Percentiles rank a stretch among this genome's conserved stretches.
phyloP scores from a whole-genome alignment of 305 asterid species.

The Fraxinus latifolia region DNA sequence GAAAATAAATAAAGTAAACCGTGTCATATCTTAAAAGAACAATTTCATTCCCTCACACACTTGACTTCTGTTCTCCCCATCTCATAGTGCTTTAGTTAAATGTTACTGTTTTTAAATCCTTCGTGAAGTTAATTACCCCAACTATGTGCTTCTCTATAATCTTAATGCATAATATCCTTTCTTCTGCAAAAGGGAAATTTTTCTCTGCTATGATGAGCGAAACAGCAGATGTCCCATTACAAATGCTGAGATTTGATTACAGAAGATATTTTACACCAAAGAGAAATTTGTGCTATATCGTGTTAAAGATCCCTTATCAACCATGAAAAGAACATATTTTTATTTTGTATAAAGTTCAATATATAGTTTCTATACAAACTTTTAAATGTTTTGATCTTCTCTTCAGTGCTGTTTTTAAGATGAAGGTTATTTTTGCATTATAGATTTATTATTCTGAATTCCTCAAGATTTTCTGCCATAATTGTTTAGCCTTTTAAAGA shows the following conservation, averaged over 20 bases:
- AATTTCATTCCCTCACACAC: not conserved
- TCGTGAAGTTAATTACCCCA: not conserved
- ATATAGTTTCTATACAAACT: not conserved
- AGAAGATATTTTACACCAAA: not conserved
- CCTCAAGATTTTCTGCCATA: constrained; percentile 2
- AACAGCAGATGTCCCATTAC: not conserved
- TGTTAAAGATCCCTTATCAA: not conserved
- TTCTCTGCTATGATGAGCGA: not conserved
- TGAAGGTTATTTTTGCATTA: not conserved
- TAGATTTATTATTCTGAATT: not conserved
- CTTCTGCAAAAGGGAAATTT: not conserved
- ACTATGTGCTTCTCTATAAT: not conserved
- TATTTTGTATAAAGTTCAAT: not conserved
- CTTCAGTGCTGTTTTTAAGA: not conserved
- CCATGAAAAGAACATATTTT: not conserved
- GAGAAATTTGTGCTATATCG: not conserved
- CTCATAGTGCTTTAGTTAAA: not conserved
- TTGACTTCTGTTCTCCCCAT: not conserved
- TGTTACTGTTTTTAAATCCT: not conserved
- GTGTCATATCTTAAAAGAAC: not conserved
- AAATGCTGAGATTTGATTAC: not conserved
- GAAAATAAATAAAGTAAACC: not conserved
- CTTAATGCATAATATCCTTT: not conserved
- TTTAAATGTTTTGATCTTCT: not conserved
- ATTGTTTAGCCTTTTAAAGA: not conserved